These are phyloP conservation scores for Carex sylvatica DNA, from an alignment of 202 grass and related monocot genomes.

Conservation along the genomic window DNA sequence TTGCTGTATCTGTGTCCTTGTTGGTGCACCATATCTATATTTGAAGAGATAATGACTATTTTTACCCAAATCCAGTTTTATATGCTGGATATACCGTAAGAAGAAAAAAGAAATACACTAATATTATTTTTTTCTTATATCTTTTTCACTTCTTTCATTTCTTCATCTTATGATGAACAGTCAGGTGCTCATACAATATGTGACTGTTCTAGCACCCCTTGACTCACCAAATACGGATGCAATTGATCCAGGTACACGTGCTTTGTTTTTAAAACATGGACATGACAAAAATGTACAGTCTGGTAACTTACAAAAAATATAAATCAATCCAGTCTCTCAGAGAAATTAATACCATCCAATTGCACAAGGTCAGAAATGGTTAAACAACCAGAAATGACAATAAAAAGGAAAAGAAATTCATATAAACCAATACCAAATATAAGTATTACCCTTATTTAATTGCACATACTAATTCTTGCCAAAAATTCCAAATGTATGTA, in stretches of 20 bases:
- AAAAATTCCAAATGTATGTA: conserved; percentile 36
- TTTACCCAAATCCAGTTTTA: background rate
- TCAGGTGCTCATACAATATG: conserved; percentile 73
- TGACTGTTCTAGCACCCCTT: conserved; percentile 81
- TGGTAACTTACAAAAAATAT: background rate
- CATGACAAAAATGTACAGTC: background rate
- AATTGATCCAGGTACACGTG: conserved; percentile 73
- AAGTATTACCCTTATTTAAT: no score
- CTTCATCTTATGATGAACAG: conserved; percentile 55
- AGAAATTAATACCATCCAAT: background rate
- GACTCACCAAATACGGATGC: conserved; percentile 90
- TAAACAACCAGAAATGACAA: background rate
- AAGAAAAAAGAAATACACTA: background rate
- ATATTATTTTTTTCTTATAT: conserved; percentile 17
- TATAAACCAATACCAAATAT: background rate
- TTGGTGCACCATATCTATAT: background rate
- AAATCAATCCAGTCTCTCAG: background rate
- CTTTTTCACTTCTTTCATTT: background rate
- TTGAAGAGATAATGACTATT: conserved; percentile 7
- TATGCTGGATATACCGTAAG: background rate
- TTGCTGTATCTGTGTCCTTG: background rate
- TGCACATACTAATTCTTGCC: conserved; percentile 6
- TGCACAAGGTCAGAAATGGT: background rate
- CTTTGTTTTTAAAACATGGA: background rate
- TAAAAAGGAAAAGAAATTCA: background rate